A percentile compares a stretch with the other conserved stretches of the same genome.
Conservation (phyloP, 2,329 filamentous ascomycete genomes). For the Aurifilum marmelostoma region DNA sequence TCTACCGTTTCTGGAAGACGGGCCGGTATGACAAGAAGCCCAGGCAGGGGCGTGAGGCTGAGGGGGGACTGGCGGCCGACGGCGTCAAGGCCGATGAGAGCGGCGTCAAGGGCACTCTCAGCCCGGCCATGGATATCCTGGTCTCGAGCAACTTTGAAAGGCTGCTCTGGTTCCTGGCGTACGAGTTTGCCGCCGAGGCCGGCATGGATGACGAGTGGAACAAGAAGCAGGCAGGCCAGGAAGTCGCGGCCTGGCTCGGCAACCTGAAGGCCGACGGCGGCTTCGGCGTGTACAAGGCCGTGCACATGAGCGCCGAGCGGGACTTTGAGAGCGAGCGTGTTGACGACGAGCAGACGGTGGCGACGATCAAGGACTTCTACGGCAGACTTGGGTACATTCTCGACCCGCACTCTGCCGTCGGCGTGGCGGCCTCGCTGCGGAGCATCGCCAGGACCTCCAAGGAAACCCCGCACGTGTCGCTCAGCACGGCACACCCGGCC, state of each 20-base stretch:
- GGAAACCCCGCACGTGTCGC: constrained; percentile 72
- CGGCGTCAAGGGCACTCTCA: constrained; percentile 87
- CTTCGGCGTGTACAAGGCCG: constrained; percentile 76
- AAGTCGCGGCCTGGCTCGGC: constrained; percentile 77
- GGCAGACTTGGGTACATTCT: constrained; percentile 68
- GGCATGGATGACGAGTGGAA: constrained; percentile 68
- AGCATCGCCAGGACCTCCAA: constrained; percentile 61
- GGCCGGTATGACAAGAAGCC: constrained; percentile 87
- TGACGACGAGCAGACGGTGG: constrained; percentile 67
- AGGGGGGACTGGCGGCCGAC: constrained; percentile 67
- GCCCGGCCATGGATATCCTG: constrained; percentile 96
- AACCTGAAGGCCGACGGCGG: constrained; percentile 80
- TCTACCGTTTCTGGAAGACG: constrained; percentile 92
- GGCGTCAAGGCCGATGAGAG: constrained; percentile 66
- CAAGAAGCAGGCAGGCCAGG: constrained; percentile 72
- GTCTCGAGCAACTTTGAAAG: constrained; percentile 97
- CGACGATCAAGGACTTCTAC: constrained; percentile 65
- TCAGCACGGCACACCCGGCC: constrained; percentile 93
- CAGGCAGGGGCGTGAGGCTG: constrained; percentile 58
- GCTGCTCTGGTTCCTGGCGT: constrained; percentile 89
- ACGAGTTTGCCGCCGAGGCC: constrained; percentile 64
- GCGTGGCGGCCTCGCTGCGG: constrained; percentile 74
- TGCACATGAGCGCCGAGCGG: constrained; percentile 70
- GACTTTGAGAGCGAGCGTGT: constrained; percentile 83
- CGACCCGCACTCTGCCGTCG: constrained; percentile 91